Percentiles rank a stretch among this genome's conserved stretches.
Evolutionary conservation across 805 yeast species (phyloP).

Genomic region (Suhomyces tanzawaensis): DNA sequence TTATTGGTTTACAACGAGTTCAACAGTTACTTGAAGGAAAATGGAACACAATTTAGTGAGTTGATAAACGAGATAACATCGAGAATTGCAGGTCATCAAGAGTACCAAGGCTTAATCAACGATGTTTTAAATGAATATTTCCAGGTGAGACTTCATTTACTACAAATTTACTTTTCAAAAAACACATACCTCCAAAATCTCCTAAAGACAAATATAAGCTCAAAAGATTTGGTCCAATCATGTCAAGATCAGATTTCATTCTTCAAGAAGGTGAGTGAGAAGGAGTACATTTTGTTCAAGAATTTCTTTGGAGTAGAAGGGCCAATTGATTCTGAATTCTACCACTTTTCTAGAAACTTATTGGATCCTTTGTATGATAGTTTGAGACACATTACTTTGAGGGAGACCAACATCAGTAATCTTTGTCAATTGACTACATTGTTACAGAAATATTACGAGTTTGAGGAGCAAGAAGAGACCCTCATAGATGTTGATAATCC

Average conservation of each 20-base stretch:
- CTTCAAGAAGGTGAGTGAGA: conserved; percentile 56
- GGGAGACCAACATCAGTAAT: conserved; percentile 64
- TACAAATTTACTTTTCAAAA: conserved; percentile 38
- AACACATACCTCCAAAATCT: conserved; percentile 16
- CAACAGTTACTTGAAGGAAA: conserved; percentile 20
- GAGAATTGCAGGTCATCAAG: conserved; percentile 41
- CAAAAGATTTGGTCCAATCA: conserved; percentile 48
- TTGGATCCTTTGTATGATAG: conserved; percentile 78
- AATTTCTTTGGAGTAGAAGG: conserved; percentile 41
- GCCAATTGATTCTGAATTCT: conserved; percentile 33
- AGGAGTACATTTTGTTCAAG: conserved; percentile 60
- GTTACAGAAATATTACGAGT: conserved; percentile 64
- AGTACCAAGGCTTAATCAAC: conserved; percentile 62
- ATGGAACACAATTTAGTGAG: conserved; percentile 27
- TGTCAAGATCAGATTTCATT: conserved; percentile 62
- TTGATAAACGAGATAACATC: conserved; percentile 34
- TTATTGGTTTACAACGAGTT: conserved; percentile 70
- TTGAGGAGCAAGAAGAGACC: conserved; percentile 44
- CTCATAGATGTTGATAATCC: not conserved
- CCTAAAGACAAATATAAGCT: not conserved
- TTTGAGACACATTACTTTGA: conserved; percentile 61
- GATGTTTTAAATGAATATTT: conserved; percentile 70
- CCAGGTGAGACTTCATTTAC: conserved; percentile 49
- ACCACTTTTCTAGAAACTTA: conserved; percentile 58
- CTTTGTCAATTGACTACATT: conserved; percentile 76